A percentile compares a stretch with the other conserved stretches of the same genome.
phyloP scores from a whole-genome alignment of 441 rosid genomes.

The Adansonia madagascariensis region DNA sequence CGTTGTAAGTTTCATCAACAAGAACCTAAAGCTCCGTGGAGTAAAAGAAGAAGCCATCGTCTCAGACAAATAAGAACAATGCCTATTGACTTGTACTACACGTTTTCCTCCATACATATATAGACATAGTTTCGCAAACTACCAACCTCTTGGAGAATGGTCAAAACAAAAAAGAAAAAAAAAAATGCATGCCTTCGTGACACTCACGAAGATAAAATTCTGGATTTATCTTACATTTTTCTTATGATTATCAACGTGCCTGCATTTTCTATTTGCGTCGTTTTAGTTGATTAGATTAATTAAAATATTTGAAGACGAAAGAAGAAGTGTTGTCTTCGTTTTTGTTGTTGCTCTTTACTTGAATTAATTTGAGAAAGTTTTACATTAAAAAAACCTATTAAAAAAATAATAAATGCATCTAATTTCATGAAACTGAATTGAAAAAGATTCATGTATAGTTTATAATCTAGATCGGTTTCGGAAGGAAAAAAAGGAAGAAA shows the following conservation, averaged over 20 bases:
- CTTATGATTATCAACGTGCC: constrained; percentile 47
- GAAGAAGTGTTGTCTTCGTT: not conserved
- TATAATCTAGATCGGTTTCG: not conserved
- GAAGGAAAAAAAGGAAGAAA: not conserved
- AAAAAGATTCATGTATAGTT: not conserved
- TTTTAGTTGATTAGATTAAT: not conserved
- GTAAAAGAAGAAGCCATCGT: constrained; percentile 43
- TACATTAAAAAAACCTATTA: not conserved
- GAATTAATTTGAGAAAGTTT: not conserved
- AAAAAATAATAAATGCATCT: not conserved
- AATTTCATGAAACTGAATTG: not conserved
- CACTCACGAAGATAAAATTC: constrained; percentile 7
- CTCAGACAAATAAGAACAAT: not conserved
- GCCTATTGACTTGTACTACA: constrained; percentile 33
- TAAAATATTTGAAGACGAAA: not conserved
- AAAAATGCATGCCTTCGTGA: not conserved
- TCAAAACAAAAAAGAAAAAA: not conserved
- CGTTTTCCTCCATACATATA: constrained; percentile 24
- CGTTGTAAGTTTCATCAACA: constrained; percentile 26
- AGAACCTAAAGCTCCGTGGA: constrained; percentile 45
- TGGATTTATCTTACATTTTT: too few relatives aligned
- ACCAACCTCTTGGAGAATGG: not conserved
- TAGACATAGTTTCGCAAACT: constrained; percentile 28
- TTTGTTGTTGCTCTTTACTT: not conserved
- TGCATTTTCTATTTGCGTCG: constrained; percentile 45